Evolutionary conservation across 306 rosid species (phyloP).

Genomic region (Sesbania bispinosa): DNA sequence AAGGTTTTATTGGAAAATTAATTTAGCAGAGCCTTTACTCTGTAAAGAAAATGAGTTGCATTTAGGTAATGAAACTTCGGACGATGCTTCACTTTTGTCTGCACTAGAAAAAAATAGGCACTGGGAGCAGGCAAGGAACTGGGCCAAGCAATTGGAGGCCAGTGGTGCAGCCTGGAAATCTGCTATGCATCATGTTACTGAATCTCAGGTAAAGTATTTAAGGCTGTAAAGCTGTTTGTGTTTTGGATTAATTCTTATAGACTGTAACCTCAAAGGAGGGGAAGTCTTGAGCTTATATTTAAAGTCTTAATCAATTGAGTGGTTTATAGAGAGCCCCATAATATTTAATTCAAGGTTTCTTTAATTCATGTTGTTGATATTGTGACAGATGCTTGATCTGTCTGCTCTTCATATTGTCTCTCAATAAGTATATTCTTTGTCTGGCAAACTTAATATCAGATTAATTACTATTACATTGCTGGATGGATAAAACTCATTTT

Average conservation of each 20-base stretch:
- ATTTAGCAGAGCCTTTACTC: conserved; percentile 84
- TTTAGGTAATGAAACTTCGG: conserved; percentile 71
- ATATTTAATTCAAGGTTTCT: conserved; percentile 5
- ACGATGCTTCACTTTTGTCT: conserved; percentile 80
- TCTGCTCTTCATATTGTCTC: conserved; percentile 16
- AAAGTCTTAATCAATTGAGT: conserved; percentile 9
- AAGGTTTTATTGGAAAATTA: conserved; percentile 77
- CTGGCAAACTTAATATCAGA: conserved; percentile 11
- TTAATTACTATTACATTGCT: conserved; percentile 9
- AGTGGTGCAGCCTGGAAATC: conserved; percentile 80
- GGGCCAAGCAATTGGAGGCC: conserved; percentile 97
- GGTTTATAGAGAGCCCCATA: neutral
- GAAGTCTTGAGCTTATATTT: conserved; percentile 11
- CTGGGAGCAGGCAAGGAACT: conserved; percentile 97
- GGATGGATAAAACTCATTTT: neutral
- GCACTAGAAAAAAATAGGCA: conserved; percentile 80
- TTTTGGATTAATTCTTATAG: neutral
- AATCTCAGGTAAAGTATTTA: conserved; percentile 68
- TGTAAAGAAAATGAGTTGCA: conserved; percentile 62
- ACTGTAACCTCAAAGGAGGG: conserved; percentile 4
- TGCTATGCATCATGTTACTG: conserved; percentile 82
- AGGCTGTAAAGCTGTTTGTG: conserved; percentile 33
- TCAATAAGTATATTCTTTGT: neutral
- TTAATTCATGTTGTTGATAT: conserved; percentile 20
- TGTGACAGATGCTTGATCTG: conserved; percentile 2